Conservation (phyloP, 495 filamentous ascomycete genomes). For the Bombardia bombarda region DNA sequence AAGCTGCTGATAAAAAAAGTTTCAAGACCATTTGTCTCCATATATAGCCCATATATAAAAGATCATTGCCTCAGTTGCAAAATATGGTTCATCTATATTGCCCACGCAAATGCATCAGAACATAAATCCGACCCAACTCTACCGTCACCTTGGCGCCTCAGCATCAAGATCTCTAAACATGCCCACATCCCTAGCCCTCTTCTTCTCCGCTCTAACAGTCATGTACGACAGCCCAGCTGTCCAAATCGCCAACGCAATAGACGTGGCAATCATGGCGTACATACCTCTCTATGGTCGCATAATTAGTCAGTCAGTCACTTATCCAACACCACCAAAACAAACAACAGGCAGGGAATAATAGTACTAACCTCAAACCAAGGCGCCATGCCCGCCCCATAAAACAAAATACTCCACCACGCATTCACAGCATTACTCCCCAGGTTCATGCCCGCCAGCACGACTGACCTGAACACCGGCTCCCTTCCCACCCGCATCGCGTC, state of each 20-base stretch:
- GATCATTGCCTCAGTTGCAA: too few relatives aligned
- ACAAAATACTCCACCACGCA: conserved; percentile 58
- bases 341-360: neutral
- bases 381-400: conserved; percentile 52
- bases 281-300: conserved; percentile 33
- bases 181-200: too few relatives aligned
- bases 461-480: conserved; percentile 36
- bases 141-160: too few relatives aligned
- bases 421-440: conserved; percentile 50
- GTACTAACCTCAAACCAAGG: conserved; percentile 46
- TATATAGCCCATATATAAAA: too few relatives aligned
- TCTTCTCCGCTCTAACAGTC: conserved; percentile 25
- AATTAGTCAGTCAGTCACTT: conserved; percentile 6
- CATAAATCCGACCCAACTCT: too few relatives aligned
- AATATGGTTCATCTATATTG: too few relatives aligned
- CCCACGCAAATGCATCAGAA: too few relatives aligned
- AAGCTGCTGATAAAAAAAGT: too few relatives aligned
- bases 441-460: conserved; percentile 52
- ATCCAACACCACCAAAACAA: neutral
- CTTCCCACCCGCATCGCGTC: conserved; percentile 41
- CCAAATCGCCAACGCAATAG: conserved; percentile 43
- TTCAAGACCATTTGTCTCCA: too few relatives aligned
- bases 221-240: conserved; percentile 37
- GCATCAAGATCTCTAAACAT: too few relatives aligned
- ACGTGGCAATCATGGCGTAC: conserved; percentile 52